These are phyloP conservation scores for Platanus orientalis DNA, from an alignment of 164 flowering plant genomes.

Conservation along the genomic window DNA sequence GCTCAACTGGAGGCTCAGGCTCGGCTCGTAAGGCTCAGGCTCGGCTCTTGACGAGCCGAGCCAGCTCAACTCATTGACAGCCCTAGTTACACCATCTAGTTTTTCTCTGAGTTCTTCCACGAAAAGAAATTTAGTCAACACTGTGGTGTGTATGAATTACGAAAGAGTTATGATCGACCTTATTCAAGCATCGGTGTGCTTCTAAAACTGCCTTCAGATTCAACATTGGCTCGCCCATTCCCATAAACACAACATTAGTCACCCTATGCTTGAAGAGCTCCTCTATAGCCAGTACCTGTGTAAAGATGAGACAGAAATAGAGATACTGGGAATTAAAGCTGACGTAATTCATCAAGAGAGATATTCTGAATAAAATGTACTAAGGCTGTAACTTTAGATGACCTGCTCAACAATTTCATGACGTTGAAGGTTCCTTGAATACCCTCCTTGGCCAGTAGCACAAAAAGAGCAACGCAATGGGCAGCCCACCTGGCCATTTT, in stretches of 20 bases:
- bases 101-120: background rate
- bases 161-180: conserved; percentile 36
- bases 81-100: no score
- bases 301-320: background rate
- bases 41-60: no score
- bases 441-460: conserved; percentile 99
- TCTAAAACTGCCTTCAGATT: conserved; percentile 87
- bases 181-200: conserved; percentile 85
- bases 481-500: conserved; percentile 77
- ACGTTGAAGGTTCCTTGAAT: conserved; percentile 78
- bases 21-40: no score
- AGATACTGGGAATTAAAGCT: background rate
- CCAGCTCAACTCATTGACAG: no score
- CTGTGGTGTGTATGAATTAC: background rate
- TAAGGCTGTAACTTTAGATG: background rate
- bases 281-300: conserved; percentile 86
- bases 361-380: background rate
- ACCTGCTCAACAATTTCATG: conserved; percentile 99
- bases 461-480: conserved; percentile 94
- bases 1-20: no score
- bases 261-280: conserved; percentile 85
- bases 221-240: conserved; percentile 99
- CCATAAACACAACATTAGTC: conserved; percentile 98
- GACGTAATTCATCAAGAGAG: background rate
- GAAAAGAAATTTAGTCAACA: background rate